These are phyloP conservation scores for Thozetella sp. DNA, from an alignment of 495 filamentous ascomycete species.

Conservation along the genomic window DNA sequence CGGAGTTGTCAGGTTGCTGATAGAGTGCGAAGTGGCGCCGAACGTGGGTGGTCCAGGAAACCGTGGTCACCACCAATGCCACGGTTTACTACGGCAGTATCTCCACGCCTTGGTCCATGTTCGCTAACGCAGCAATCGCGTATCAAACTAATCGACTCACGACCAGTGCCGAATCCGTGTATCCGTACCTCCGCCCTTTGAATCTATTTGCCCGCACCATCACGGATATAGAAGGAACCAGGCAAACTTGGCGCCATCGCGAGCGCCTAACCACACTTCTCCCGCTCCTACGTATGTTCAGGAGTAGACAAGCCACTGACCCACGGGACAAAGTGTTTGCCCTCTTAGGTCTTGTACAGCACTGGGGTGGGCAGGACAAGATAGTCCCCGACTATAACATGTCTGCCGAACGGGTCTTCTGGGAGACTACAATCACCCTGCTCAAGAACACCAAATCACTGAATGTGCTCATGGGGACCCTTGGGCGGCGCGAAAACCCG, in stretches of 20 bases:
- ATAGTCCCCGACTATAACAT: constrained; percentile 15
- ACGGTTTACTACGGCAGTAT: constrained; percentile 10
- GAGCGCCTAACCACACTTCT: constrained; percentile 10
- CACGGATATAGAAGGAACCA: constrained; percentile 15
- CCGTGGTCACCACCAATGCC: constrained; percentile 9
- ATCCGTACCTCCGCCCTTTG: constrained; percentile 7
- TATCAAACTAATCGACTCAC: constrained; percentile 8
- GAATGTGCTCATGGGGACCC: constrained; percentile 12
- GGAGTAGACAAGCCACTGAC: constrained; percentile 15
- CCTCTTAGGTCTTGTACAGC: constrained; percentile 18
- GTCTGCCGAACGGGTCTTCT: constrained; percentile 4
- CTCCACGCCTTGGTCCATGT: constrained; percentile 13
- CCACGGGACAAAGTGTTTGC: constrained; percentile 25
- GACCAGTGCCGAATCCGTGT: constrained; percentile 8
- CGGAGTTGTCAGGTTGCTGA: too few relatives aligned
- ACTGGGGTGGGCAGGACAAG: constrained; percentile 13
- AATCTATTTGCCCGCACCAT: constrained; percentile 11
- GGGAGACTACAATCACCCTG: constrained; percentile 6
- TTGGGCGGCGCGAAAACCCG: too few relatives aligned
- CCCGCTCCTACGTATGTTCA: constrained; percentile 17
- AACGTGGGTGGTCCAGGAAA: constrained; percentile 16
- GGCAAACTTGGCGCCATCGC: constrained; percentile 6
- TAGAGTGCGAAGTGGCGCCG: too few relatives aligned
- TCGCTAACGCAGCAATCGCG: constrained; percentile 9
- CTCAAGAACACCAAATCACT: constrained; percentile 12